phyloP scores from a whole-genome alignment of 2,329 filamentous ascomycete species.

The Leptosphaerulina australis region DNA sequence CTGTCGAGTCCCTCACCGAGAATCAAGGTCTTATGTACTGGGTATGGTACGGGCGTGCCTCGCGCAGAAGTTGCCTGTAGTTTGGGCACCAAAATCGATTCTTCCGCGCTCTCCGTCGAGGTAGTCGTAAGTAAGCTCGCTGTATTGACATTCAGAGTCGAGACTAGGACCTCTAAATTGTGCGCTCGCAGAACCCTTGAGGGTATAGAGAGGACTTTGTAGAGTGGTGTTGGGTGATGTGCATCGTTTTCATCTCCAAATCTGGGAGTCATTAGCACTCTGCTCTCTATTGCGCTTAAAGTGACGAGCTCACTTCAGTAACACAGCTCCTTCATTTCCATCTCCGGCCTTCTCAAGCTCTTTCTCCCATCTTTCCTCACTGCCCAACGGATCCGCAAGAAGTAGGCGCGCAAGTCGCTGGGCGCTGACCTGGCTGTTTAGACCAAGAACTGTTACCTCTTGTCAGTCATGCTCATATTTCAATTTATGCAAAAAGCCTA shows the following conservation, averaged over 20 bases:
- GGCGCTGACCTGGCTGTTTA: slow-evolving; percentile 60
- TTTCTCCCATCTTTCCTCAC: slow-evolving; percentile 53
- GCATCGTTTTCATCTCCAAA: slow-evolving; percentile 60
- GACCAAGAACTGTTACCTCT: slow-evolving; percentile 54
- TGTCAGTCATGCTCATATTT: slow-evolving; percentile 17
- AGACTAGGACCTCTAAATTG: slow-evolving; percentile 68
- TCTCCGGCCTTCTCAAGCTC: slow-evolving; percentile 42
- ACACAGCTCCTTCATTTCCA: slow-evolving; percentile 46
- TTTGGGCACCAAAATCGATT: slow-evolving; percentile 74
- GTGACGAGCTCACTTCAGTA: slow-evolving; percentile 47
- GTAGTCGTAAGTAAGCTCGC: slow-evolving; percentile 36
- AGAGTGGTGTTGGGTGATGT: slow-evolving; percentile 57
- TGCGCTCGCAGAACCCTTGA: slow-evolving; percentile 66
- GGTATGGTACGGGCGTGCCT: slow-evolving; percentile 72
- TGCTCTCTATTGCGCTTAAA: not conserved
- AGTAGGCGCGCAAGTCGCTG: slow-evolving; percentile 70
- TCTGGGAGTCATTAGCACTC: slow-evolving; percentile 45
- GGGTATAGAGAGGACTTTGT: slow-evolving; percentile 67
- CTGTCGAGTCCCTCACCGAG: slow-evolving; percentile 75
- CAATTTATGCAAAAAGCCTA: slow-evolving; percentile 41
- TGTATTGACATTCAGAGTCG: slow-evolving; percentile 57
- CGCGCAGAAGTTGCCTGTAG: slow-evolving; percentile 71
- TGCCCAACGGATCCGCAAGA: slow-evolving; percentile 54
- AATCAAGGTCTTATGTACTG: slow-evolving; percentile 81
- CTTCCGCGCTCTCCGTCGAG: slow-evolving; percentile 56